A percentile compares a stretch with the other conserved stretches of the same genome.
Conservation (phyloP, 2,329 filamentous ascomycete genomes). For the Aspergillus sp. region DNA sequence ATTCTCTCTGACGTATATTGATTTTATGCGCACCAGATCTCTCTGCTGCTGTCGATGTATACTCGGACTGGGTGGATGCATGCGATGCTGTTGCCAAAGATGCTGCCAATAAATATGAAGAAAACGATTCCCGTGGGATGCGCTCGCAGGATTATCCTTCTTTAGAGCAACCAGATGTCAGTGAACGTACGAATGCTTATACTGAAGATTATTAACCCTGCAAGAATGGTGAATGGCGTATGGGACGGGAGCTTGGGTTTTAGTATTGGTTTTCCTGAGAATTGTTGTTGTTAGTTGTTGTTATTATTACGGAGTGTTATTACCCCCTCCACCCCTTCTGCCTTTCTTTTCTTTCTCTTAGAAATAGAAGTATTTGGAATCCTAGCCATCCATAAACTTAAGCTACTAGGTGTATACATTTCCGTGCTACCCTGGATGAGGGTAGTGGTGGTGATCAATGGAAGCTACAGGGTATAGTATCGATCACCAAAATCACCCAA, state of each 20-base stretch:
- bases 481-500: slow-evolving; percentile 93
- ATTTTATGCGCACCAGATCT: slow-evolving; percentile 56
- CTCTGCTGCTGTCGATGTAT: slow-evolving; percentile 88
- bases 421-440: too few species aligned
- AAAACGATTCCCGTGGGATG: slow-evolving; percentile 10
- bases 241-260: slow-evolving; percentile 8
- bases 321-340: too few species aligned
- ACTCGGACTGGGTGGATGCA: slow-evolving; percentile 98
- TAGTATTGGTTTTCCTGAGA: background rate
- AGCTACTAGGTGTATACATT: too few species aligned
- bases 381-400: background rate
- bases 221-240: slow-evolving; percentile 17
- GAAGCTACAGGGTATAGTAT: slow-evolving; percentile 77
- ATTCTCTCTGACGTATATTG: background rate
- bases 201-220: slow-evolving; percentile 25
- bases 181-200: slow-evolving; percentile 14
- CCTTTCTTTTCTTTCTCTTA: too few species aligned
- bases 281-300: too few species aligned
- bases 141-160: slow-evolving; percentile 13
- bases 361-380: too few species aligned
- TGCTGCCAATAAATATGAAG: slow-evolving; percentile 38
- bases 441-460: background rate
- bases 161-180: slow-evolving; percentile 14
- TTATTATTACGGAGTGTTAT: too few species aligned
- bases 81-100: slow-evolving; percentile 68